phyloP scores from a whole-genome alignment of 768 basidiomycete species.

The Suillus spraguei region DNA sequence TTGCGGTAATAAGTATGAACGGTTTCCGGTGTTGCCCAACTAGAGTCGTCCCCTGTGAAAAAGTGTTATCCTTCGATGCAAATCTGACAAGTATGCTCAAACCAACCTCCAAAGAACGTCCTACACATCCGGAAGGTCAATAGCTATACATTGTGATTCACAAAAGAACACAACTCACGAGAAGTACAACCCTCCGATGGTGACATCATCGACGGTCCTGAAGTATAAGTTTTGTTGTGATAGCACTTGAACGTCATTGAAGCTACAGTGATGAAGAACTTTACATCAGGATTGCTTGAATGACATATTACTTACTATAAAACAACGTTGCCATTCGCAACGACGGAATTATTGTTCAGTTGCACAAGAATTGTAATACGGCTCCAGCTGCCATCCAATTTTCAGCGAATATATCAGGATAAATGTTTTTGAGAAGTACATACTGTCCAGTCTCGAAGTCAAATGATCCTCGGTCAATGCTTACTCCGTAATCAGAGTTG shows the following conservation, averaged over 20 bases:
- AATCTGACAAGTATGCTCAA: not conserved
- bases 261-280: slow-evolving; percentile 39
- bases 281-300: not conserved
- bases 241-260: slow-evolving; percentile 68
- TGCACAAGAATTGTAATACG: slow-evolving; percentile 75
- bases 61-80: slow-evolving; percentile 17
- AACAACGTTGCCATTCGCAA: slow-evolving; percentile 74
- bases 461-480: slow-evolving; percentile 68
- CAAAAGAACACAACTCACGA: slow-evolving; percentile 50
- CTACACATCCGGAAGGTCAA: slow-evolving; percentile 34
- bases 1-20: slow-evolving; percentile 81
- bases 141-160: slow-evolving; percentile 5
- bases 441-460: slow-evolving; percentile 63
- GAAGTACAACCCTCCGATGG: slow-evolving; percentile 74
- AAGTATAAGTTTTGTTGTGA: slow-evolving; percentile 65
- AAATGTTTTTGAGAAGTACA: slow-evolving; percentile 32
- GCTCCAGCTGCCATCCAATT: slow-evolving; percentile 54
- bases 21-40: slow-evolving; percentile 70
- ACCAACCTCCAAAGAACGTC: slow-evolving; percentile 79
- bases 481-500: slow-evolving; percentile 78
- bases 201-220: slow-evolving; percentile 53
- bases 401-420: slow-evolving; percentile 8
- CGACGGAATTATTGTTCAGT: slow-evolving; percentile 66
- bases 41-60: slow-evolving; percentile 55
- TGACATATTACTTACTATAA: slow-evolving; percentile 55